Evolutionary conservation across 2,329 filamentous ascomycete species (phyloP), one percentile per base, ranked within the genome.

Genomic region (Talaromyces sp.): DNA sequence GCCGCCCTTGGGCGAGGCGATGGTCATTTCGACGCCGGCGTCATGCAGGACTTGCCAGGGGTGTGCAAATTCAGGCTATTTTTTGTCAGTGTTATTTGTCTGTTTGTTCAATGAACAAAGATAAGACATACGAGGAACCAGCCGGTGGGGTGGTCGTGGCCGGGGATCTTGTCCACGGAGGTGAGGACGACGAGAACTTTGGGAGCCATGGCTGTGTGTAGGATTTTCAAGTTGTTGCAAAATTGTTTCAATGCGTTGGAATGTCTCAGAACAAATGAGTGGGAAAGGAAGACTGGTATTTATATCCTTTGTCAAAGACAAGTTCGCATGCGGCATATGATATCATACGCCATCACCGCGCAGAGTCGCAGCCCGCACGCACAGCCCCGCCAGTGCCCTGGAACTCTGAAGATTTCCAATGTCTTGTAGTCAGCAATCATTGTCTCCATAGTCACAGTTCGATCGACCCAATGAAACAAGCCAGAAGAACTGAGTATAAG

Each of bases 151-250:
- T 77, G 74, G 65, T 74, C 73, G 52, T 71, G 74, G 67, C 72
- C 68, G 57, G 76, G 77, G 57, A 82, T 74, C 64, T 77, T 74
- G 65, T 75, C 73, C 72, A 84, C 81, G 64, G 87, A 91, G 66
- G 87, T 89, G 64, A 91, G 84, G 62, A 92, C 85, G 73, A 91
- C 77, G 77, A 92, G 87, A 65, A 91, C 77, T 73, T 88, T 89
- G 44, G 81, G 81, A 5, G 74, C 64, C 65, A 67, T 67, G 40
- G 18, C 56, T 47, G 14, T 18, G 8, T 7, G 14, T 44, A 10
- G 9, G 3, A 9, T 2, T 44, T 18, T n/a, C 8, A 7, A 42
- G 23, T 23, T 23, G 23, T 23, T 23, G 23, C 23, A 23, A 23
- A 23, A 23, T 23, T 23, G 23, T 23, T 23, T 23, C 23, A 23